phyloP scores from a whole-genome alignment of 352 stramenopile species.

The Elongisporangium undulatum region DNA sequence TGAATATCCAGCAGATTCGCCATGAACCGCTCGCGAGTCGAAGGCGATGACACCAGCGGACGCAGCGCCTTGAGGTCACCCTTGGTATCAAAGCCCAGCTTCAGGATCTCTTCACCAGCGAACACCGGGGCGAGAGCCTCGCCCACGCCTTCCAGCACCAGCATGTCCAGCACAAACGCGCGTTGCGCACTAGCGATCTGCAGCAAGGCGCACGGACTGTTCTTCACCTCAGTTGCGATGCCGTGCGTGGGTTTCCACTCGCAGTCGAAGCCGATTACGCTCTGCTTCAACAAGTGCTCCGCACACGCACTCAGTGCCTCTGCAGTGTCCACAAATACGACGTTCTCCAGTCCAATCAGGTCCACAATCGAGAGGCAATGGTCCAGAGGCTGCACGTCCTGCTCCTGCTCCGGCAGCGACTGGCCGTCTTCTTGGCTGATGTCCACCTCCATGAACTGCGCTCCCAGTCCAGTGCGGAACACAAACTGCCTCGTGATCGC shows the following conservation, averaged over 20 bases:
- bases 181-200: conserved; percentile 58
- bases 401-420: conserved; percentile 28
- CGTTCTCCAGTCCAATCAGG: conserved; percentile 31
- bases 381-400: conserved; percentile 31
- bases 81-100: conserved; percentile 68
- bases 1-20: conserved; percentile 59
- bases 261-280: conserved; percentile 67
- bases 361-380: conserved; percentile 44
- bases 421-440: conserved; percentile 11
- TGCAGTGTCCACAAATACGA: conserved; percentile 58
- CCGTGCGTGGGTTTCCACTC: conserved; percentile 67
- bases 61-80: conserved; percentile 59
- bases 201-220: conserved; percentile 15
- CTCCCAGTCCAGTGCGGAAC: conserved; percentile 25
- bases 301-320: conserved; percentile 27
- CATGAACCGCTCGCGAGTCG: conserved; percentile 23
- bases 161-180: conserved; percentile 66
- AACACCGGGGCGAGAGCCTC: conserved; percentile 38
- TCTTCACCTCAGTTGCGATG: conserved; percentile 4
- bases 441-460: conserved; percentile 47
- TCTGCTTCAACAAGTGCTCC: conserved; percentile 31
- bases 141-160: conserved; percentile 30
- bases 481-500: conserved; percentile 53
- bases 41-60: conserved; percentile 26
- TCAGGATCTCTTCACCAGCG: conserved; percentile 38